Percentiles rank a stretch among this genome's conserved stretches.
Conservation (phyloP, 2,329 filamentous ascomycete species). For the Blumeriella jaapii region DNA sequence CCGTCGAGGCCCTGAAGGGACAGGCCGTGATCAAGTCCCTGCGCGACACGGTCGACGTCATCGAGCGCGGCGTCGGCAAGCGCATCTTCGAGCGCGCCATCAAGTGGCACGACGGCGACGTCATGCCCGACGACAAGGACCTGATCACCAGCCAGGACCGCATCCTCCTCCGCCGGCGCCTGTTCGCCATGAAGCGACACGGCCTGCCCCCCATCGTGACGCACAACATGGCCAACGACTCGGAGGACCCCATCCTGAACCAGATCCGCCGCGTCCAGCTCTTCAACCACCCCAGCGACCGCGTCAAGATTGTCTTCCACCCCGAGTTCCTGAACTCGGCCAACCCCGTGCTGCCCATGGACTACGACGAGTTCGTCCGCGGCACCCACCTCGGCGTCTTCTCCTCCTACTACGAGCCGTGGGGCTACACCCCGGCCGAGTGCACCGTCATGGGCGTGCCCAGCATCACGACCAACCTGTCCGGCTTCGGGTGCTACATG, state of each 20-base stretch:
- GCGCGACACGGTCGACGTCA: slow-evolving; percentile 82
- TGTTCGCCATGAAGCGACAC: slow-evolving; percentile 95
- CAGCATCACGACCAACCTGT: slow-evolving; percentile 95
- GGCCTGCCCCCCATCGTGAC: slow-evolving; percentile 90
- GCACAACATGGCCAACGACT: slow-evolving; percentile 95
- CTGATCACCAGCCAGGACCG: slow-evolving; percentile 86
- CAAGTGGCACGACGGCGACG: slow-evolving; percentile 89
- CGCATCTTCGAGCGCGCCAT: slow-evolving; percentile 91
- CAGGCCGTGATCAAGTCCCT: slow-evolving; percentile 97
- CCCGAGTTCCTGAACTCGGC: slow-evolving; percentile 94
- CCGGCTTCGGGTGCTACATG: slow-evolving; percentile 98
- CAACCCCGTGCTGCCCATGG: slow-evolving; percentile 87
- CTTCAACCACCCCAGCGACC: slow-evolving; percentile 90
- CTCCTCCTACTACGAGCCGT: slow-evolving; percentile 96
- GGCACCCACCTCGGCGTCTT: slow-evolving; percentile 95
- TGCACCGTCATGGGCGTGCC: slow-evolving; percentile 99
- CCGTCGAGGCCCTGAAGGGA: slow-evolving; percentile 89
- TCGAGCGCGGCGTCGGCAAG: slow-evolving; percentile 84
- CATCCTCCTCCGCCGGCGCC: slow-evolving; percentile 75
- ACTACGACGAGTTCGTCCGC: slow-evolving; percentile 97
- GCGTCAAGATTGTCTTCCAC: slow-evolving; percentile 97
- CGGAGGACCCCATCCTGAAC: slow-evolving; percentile 87
- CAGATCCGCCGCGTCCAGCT: slow-evolving; percentile 92
- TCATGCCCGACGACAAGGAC: slow-evolving; percentile 93
- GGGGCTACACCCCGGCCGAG: slow-evolving; percentile 96